Conservation (phyloP, 129 eudicot species). For the Arctium minus region DNA sequence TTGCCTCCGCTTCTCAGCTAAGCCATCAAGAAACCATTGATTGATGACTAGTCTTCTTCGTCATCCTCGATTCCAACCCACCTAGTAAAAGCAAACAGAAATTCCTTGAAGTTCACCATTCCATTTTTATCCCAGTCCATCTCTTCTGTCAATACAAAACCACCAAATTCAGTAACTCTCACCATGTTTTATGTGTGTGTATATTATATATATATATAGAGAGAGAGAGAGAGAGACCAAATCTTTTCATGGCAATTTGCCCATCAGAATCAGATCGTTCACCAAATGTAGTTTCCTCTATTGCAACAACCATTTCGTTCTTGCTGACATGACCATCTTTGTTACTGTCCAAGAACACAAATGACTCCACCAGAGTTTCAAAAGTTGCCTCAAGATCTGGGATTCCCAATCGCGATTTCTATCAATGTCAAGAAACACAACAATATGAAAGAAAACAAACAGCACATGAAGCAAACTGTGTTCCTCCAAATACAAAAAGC, state of each 20-base stretch:
- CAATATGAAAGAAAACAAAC: background rate
- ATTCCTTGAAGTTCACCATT: constrained; percentile 88
- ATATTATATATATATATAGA: background rate
- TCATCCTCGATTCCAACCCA: constrained; percentile 90
- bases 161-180: background rate
- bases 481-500: background rate
- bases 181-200: background rate
- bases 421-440: constrained; percentile 35
- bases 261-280: constrained; percentile 81
- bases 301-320: constrained; percentile 77
- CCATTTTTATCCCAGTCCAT: constrained; percentile 99
- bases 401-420: constrained; percentile 74
- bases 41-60: constrained; percentile 55
- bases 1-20: background rate
- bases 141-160: constrained; percentile 58
- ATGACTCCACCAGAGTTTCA: constrained; percentile 86
- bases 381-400: constrained; percentile 76
- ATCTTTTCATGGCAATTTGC: constrained; percentile 83
- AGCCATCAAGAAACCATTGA: constrained; percentile 8
- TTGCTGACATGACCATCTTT: constrained; percentile 87
- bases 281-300: constrained; percentile 64
- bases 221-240: constrained; percentile 46
- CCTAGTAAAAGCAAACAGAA: constrained; percentile 80
- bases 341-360: constrained; percentile 84
- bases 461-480: background rate